phyloP scores from a whole-genome alignment of 345 rosid genomes.

The Acer campestre region DNA sequence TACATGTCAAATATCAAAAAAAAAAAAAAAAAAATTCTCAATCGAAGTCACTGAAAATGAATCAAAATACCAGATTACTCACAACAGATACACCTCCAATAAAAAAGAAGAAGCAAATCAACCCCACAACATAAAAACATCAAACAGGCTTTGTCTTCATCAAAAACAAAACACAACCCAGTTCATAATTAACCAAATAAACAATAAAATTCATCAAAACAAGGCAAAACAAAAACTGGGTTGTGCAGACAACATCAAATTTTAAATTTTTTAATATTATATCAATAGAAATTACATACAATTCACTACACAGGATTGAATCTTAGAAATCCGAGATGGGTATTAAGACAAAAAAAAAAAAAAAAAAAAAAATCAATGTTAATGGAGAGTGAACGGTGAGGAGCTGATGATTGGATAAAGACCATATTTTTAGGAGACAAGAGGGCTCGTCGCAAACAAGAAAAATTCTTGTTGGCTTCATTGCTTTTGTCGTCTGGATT shows the following conservation, averaged over 20 bases:
- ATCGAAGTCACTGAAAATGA: background rate
- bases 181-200: constrained; percentile 10
- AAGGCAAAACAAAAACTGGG: background rate
- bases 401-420: constrained; percentile 20
- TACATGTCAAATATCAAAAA: background rate
- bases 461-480: constrained; percentile 10
- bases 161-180: constrained; percentile 16
- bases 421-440: background rate
- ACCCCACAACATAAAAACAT: background rate
- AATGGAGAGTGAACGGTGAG: constrained; percentile 11
- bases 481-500: constrained; percentile 11
- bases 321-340: background rate
- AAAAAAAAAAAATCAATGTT: background rate
- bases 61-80: background rate
- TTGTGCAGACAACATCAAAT: background rate
- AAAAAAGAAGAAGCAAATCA: background rate
- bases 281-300: background rate
- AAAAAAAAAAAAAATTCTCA: background rate
- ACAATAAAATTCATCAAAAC: background rate
- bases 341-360: constrained; percentile 12
- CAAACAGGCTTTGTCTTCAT: background rate
- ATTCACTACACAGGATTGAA: background rate
- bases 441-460: background rate
- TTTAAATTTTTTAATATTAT: no score
- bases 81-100: background rate